Percentiles rank a stretch among this genome's conserved stretches.
Evolutionary conservation across 225 moss, liverwort and hornwort species (phyloP).

Genomic region (Marchantia paleacea): DNA sequence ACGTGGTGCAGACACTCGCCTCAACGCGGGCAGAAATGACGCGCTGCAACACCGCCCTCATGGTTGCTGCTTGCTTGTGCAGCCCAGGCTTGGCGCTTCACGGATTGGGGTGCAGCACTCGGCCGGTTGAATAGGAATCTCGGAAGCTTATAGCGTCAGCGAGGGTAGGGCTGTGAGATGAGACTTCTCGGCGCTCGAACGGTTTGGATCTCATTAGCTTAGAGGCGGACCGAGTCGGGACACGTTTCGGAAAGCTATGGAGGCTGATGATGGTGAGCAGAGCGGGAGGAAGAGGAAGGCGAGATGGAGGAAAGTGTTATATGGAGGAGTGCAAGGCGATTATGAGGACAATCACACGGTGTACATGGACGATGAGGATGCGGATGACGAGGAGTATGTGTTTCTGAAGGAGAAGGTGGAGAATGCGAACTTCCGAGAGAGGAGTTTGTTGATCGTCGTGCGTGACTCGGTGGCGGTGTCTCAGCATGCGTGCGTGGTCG

Average conservation of each 20-base stretch:
- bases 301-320: conserved; percentile 79
- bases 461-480: conserved; percentile 86
- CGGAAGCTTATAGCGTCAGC: too few species aligned
- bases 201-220: too few species aligned
- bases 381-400: conserved; percentile 29
- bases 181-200: too few species aligned
- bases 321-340: conserved; percentile 77
- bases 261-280: not conserved
- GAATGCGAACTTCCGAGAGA: conserved; percentile 79
- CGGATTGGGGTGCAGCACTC: too few species aligned
- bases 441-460: conserved; percentile 73
- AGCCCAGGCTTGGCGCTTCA: too few species aligned
- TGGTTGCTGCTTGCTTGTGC: conserved; percentile 1
- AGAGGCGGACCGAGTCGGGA: not conserved
- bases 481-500: conserved; percentile 87
- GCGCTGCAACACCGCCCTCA: conserved; percentile 88
- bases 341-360: conserved; percentile 81
- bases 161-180: too few species aligned
- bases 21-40: conserved; percentile 74
- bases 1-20: conserved; percentile 19
- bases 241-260: too few species aligned
- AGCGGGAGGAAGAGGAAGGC: not conserved
- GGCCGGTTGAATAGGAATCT: too few species aligned
- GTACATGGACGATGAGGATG: conserved; percentile 15
- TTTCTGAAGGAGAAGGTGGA: conserved; percentile 89